Base-by-base conservation (phyloP, 2,329 filamentous ascomycete species). In the Botrytis squamosa region DNA sequence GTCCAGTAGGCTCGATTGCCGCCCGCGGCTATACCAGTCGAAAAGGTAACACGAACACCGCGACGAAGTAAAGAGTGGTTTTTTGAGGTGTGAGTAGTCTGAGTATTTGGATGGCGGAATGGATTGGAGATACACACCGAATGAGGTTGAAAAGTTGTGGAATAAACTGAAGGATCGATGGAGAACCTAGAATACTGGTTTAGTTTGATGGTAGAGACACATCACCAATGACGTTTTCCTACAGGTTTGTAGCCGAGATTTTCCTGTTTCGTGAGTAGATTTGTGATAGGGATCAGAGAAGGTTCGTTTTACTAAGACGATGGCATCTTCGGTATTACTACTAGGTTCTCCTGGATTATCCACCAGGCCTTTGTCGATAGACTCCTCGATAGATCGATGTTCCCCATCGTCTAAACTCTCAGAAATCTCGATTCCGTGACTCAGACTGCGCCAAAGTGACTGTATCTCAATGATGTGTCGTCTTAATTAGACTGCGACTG, bases 1-100 rank as follows among this genome's bases (percentile, higher is more conserved):
- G 88, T 89, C 88, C 88, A 90, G 77, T 90, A 90, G 10, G 88
- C 88, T 66, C 89, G 79, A 75, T 88, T 88, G 57, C 88, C 88
- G 70, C 88, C 88, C n/a, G 88, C 87, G 40, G 86, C 87, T 57
- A 90, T 88, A 75, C 88, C 88, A 12, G 88, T 90, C 25, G 86
- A 88, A 78, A 88, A 90, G 0, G 88, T 89, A 4, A 88, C 87
- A 52, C 88, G 85, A 52, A 89, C 86, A 74, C 86, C 88, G 40
- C 88, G 63, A 90, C 85, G 73, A 89, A 89, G 80, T 89, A 90
- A 1, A 90, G 82, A 1, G 88, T 88, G 75, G 88, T 25, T 55
- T 55, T n/a, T 14, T 1, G 12, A 29, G n/a, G 25, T 7, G 52
- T 16, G 33, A 33, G 33, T 29, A 29, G 52, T 29, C 1, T 55